phyloP scores from a whole-genome alignment of 2,329 filamentous ascomycete genomes.

The Colletotrichum sp. region DNA sequence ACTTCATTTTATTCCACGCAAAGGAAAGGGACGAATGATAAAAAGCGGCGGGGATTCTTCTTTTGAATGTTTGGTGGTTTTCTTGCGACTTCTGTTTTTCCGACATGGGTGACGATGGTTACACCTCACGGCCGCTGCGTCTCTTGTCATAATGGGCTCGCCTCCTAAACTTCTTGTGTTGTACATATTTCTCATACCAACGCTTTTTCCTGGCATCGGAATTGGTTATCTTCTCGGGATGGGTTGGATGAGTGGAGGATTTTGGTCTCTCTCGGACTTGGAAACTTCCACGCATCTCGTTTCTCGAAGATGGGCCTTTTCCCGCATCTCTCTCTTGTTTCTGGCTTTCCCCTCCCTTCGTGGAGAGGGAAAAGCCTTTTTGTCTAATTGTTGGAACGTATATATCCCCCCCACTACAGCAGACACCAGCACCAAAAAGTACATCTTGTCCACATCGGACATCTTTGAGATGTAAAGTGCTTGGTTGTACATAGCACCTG shows the following conservation, averaged over 20 bases:
- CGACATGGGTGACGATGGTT: background rate
- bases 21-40: background rate
- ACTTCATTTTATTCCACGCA: background rate
- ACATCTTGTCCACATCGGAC: constrained; percentile 7
- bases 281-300: background rate
- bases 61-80: background rate
- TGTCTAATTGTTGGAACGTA: constrained; percentile 21
- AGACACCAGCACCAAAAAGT: background rate
- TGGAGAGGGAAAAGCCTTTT: background rate
- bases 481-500: constrained; percentile 17
- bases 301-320: background rate
- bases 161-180: constrained; percentile 6
- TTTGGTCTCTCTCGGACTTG: background rate
- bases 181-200: constrained; percentile 21
- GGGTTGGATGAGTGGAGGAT: background rate
- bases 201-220: background rate
- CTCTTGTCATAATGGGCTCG: constrained; percentile 10
- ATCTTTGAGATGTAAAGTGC: constrained; percentile 5
- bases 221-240: background rate
- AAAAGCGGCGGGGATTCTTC: background rate
- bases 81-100: background rate
- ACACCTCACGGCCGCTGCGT: background rate
- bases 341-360: background rate
- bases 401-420: constrained; percentile 5
- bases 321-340: background rate